Conservation (phyloP, 2,329 filamentous ascomycete genomes). For the Fusarium marasasianum region DNA sequence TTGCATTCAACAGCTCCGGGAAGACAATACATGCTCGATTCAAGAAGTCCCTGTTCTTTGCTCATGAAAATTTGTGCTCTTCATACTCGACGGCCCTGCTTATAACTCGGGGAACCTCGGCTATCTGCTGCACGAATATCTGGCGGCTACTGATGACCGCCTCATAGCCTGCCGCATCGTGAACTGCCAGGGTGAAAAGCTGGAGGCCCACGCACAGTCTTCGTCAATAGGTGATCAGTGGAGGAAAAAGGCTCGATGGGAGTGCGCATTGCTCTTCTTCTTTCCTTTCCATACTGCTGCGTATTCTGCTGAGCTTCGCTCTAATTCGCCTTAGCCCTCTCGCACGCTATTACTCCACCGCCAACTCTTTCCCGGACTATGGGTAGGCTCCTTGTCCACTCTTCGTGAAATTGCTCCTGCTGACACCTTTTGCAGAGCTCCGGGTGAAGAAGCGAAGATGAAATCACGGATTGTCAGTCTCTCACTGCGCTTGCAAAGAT, state of each 20-base stretch:
- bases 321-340: conserved; percentile 42
- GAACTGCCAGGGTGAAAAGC: conserved; percentile 39
- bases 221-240: conserved; percentile 29
- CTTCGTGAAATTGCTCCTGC: conserved; percentile 9
- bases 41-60: background rate
- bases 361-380: conserved; percentile 55
- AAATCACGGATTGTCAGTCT: conserved; percentile 39
- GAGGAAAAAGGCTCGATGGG: conserved; percentile 43
- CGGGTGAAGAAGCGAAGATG: conserved; percentile 35
- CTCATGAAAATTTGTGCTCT: background rate
- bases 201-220: conserved; percentile 41
- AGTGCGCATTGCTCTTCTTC: conserved; percentile 41
- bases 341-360: conserved; percentile 49
- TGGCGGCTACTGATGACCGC: conserved; percentile 18
- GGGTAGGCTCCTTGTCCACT: conserved; percentile 45
- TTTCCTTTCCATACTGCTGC: background rate
- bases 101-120: background rate
- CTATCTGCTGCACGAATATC: background rate
- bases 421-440: conserved; percentile 40
- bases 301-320: conserved; percentile 18
- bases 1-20: conserved; percentile 1
- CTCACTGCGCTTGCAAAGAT: background rate
- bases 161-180: conserved; percentile 24
- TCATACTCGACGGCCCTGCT: background rate
- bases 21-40: background rate